Percentiles rank a stretch among this genome's conserved stretches.
Evolutionary conservation across 768 basidiomycete genomes (phyloP).

Genomic region (Cystofilobasidium bisporidii): DNA sequence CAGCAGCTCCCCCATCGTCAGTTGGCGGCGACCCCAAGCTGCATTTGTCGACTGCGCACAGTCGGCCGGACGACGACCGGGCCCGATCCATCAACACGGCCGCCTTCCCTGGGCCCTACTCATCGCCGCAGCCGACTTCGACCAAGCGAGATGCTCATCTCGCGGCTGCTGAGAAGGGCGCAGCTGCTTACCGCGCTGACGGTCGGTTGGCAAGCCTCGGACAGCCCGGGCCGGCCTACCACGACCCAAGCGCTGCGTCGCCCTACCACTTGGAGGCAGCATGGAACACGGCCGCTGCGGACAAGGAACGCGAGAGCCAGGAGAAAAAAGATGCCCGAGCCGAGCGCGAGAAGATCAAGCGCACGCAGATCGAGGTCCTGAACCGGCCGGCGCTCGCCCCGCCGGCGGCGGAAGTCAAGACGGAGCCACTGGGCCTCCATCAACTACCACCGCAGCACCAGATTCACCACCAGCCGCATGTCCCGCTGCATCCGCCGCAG

Average conservation of each 20-base stretch:
- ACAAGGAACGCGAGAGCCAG: neutral
- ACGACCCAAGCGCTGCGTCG: no score
- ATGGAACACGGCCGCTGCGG: neutral
- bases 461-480: neutral
- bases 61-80: neutral
- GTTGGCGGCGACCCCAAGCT: neutral
- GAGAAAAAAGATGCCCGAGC: neutral
- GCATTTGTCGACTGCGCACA: neutral
- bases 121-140: neutral
- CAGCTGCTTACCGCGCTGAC: neutral
- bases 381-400: constrained; percentile 18
- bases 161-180: neutral
- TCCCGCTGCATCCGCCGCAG: neutral
- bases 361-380: constrained; percentile 26
- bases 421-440: neutral
- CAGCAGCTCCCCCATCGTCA: neutral
- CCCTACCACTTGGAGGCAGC: neutral
- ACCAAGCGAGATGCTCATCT: neutral
- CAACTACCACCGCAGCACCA: neutral
- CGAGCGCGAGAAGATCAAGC: constrained; percentile 13
- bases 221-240: neutral
- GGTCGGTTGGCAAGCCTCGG: neutral
- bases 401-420: neutral
- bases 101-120: neutral
- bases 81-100: neutral